Percentiles rank a stretch among this genome's conserved stretches.
Conservation (phyloP, 495 filamentous ascomycete species). For the Neurospora sp. region DNA sequence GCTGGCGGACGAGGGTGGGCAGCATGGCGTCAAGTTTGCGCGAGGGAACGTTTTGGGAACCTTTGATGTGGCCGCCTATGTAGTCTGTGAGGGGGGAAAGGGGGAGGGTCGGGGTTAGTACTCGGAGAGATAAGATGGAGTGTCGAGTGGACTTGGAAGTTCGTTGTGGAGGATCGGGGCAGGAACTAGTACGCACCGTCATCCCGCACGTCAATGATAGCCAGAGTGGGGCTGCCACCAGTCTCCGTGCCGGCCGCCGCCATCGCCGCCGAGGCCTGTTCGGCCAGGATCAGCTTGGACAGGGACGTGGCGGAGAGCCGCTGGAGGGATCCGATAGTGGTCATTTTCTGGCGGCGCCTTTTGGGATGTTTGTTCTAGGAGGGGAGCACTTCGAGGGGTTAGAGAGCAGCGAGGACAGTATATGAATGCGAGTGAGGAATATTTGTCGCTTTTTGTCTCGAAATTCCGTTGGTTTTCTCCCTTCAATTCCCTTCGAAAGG, state of each 20-base stretch:
- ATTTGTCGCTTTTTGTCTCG: neutral
- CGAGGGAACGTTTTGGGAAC: conserved; percentile 66
- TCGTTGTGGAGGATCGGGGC: neutral
- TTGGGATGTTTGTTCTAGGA: neutral
- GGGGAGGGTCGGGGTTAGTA: neutral
- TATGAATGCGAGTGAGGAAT: no score
- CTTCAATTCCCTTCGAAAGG: neutral
- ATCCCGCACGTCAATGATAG: conserved; percentile 85
- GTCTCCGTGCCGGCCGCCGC: neutral
- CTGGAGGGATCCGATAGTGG: conserved; percentile 48
- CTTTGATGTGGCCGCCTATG: conserved; percentile 83
- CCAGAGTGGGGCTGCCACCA: conserved; percentile 31
- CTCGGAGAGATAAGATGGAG: neutral
- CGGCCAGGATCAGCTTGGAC: conserved; percentile 39
- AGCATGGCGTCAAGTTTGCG: conserved; percentile 59
- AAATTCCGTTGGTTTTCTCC: neutral
- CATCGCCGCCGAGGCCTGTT: conserved; percentile 3
- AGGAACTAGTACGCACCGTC: conserved; percentile 39
- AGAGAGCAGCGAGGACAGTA: no score
- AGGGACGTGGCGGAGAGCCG: conserved; percentile 56
- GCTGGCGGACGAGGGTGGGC: conserved; percentile 69
- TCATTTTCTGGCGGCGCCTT: conserved; percentile 36
- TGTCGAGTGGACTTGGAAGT: neutral
- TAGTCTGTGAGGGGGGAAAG: conserved; percentile 48
- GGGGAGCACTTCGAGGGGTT: neutral